Evolutionary conservation across 306 rosid species (phyloP).

Genomic region (Vigna trinervia): DNA sequence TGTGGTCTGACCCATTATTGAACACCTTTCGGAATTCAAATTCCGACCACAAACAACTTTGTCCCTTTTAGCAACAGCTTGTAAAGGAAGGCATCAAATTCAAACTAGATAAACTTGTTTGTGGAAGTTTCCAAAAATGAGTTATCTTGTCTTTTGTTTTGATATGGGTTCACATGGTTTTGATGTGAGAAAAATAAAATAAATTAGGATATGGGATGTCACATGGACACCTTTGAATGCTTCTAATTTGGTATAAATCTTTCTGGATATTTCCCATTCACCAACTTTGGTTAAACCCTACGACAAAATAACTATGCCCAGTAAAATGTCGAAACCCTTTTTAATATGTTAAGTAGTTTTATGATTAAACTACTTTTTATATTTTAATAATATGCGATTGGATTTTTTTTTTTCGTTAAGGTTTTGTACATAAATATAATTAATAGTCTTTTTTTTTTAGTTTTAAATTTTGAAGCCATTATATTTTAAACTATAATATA

Average conservation of each 20-base stretch:
- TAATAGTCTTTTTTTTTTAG: too few relatives aligned
- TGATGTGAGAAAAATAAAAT: not conserved
- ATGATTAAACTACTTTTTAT: too few relatives aligned
- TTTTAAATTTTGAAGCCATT: too few relatives aligned
- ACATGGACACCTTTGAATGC: not conserved
- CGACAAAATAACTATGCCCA: not conserved
- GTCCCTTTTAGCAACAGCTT: not conserved
- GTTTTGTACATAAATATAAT: too few relatives aligned
- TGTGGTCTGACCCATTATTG: not conserved
- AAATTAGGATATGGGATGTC: not conserved
- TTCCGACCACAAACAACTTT: not conserved
- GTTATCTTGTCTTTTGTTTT: constrained; percentile 2
- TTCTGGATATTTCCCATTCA: not conserved
- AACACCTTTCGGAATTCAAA: not conserved
- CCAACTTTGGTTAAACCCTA: not conserved
- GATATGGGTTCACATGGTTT: not conserved
- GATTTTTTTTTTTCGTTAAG: not conserved
- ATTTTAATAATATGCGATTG: too few relatives aligned
- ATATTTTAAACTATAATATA: too few relatives aligned
- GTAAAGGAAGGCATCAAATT: not conserved
- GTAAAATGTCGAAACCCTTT: too few relatives aligned
- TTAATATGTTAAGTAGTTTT: too few relatives aligned
- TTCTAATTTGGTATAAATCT: not conserved
- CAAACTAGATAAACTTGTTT: not conserved
- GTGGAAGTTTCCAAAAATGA: not conserved